Conservation (phyloP, 352 stramenopile genomes). For the Phytophthora pinifolia region DNA sequence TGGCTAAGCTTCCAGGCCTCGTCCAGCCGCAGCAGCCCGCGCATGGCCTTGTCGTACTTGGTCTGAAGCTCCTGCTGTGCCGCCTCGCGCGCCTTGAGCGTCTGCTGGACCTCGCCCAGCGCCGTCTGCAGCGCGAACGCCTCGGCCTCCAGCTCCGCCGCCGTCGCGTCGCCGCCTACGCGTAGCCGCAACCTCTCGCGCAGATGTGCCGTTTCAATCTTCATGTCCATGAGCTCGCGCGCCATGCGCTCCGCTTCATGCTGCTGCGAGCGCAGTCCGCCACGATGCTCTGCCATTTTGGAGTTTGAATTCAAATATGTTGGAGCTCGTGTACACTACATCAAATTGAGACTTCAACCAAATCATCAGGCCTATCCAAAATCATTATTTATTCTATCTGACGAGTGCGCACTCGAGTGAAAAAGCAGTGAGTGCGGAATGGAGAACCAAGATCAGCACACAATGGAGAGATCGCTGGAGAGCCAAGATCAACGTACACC, state of each 20-base stretch:
- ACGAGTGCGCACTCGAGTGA: no score
- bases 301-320: not conserved
- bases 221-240: constrained; percentile 82
- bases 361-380: no score
- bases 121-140: constrained; percentile 64
- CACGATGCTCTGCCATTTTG: constrained; percentile 14
- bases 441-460: no score
- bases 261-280: constrained; percentile 47
- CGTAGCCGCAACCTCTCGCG: constrained; percentile 67
- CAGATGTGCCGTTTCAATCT: constrained; percentile 83
- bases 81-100: constrained; percentile 39
- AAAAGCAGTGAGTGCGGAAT: no score
- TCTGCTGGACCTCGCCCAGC: constrained; percentile 54
- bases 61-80: constrained; percentile 49
- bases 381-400: no score
- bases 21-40: constrained; percentile 70
- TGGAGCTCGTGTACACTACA: not conserved
- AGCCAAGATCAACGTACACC: no score
- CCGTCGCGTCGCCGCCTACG: constrained; percentile 73
- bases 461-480: no score
- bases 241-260: constrained; percentile 53
- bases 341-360: not conserved
- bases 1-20: constrained; percentile 67
- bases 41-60: constrained; percentile 69
- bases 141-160: constrained; percentile 78